A percentile compares a stretch with the other conserved stretches of the same genome.
Evolutionary conservation across 1,284 basidiomycete species (phyloP).

Genomic region (Golubevia sp.): DNA sequence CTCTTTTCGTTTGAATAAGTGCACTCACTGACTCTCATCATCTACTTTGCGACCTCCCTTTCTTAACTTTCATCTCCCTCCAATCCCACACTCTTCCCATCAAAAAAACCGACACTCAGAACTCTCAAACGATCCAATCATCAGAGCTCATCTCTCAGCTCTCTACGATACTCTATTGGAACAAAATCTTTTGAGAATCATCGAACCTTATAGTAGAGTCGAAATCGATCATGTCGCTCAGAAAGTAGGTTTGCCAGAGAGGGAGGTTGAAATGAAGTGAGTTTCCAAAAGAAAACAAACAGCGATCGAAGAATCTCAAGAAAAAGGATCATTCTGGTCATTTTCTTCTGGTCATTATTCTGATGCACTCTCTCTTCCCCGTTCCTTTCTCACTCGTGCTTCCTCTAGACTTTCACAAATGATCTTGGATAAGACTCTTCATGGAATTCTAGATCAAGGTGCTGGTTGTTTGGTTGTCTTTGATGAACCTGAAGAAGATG

Average conservation of each 20-base stretch:
- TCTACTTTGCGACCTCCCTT: not conserved
- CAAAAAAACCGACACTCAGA: too few species aligned
- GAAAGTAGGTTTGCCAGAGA: slow-evolving; percentile 50
- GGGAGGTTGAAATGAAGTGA: slow-evolving; percentile 54
- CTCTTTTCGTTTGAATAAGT: too few species aligned
- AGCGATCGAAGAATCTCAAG: not conserved
- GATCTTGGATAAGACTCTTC: slow-evolving; percentile 55
- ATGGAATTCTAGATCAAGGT: slow-evolving; percentile 58
- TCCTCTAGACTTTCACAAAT: slow-evolving; percentile 47
- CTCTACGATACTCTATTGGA: slow-evolving; percentile 59
- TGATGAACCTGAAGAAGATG: slow-evolving; percentile 79
- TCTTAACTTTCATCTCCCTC: not conserved
- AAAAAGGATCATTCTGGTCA: not conserved
- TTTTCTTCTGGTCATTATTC: too few species aligned
- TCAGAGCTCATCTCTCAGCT: slow-evolving; percentile 51
- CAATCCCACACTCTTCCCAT: too few species aligned
- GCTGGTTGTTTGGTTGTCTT: slow-evolving; percentile 71
- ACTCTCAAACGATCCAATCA: slow-evolving; percentile 53
- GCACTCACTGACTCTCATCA: not conserved
- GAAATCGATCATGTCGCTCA: slow-evolving; percentile 55
- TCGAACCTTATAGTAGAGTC: slow-evolving; percentile 57
- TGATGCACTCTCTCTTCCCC: not conserved
- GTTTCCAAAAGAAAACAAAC: slow-evolving; percentile 3
- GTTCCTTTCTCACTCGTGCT: not conserved
- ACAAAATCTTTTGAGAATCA: slow-evolving; percentile 56